Base-by-base conservation (phyloP, 2,329 filamentous ascomycete genomes). In the Trichoderma sp. region DNA sequence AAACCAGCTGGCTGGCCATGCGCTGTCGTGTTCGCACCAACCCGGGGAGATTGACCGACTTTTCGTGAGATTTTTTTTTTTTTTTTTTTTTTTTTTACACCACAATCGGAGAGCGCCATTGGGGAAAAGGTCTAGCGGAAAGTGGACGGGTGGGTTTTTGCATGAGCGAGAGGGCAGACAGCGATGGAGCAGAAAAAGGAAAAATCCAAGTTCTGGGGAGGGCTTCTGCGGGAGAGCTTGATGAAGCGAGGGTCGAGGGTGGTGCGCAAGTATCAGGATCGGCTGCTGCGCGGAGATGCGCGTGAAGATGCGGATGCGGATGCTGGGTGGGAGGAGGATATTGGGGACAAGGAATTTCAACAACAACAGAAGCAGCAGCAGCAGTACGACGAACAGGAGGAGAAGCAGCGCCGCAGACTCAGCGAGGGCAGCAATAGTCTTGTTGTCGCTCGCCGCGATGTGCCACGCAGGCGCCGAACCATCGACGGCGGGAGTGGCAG, bases 181-280 rank as follows among this genome's bases (percentile, higher is more conserved):
- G 74, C 72, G 71, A 79, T 78, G 78, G 74, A 78, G 48, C 78
- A 61, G 74, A 74, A 61, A 71, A 70, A 71, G 63, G 79, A 80
- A 72, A 82, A 82, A 76, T 82, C 80, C 72, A 77, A 81, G 58
- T 83, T 86, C 69, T 83, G 81, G 81, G 78, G 79, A 35, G 79
- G 78, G 69, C 76, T 88, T 66, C 80, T 87, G 71, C 82, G 84
- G 69, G 80, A 80, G 69, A 84, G 81, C 74, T 77, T 79, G 64
- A 78, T 81, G 13, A 65, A 48, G 57, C 64, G 70, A 67, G 59
- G 68, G 48, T 54, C 68, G 8, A 68, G 67, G 50, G 37, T 68
- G 59, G 54, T 69, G 59, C 65, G 68, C 42, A 69, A 67, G 29
- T 64, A 65, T 48, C 48, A 48, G 19, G 50, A 68, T 29, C 50